phyloP scores from a whole-genome alignment of 2,329 filamentous ascomycete genomes.

The Verticillium albo-atrum region DNA sequence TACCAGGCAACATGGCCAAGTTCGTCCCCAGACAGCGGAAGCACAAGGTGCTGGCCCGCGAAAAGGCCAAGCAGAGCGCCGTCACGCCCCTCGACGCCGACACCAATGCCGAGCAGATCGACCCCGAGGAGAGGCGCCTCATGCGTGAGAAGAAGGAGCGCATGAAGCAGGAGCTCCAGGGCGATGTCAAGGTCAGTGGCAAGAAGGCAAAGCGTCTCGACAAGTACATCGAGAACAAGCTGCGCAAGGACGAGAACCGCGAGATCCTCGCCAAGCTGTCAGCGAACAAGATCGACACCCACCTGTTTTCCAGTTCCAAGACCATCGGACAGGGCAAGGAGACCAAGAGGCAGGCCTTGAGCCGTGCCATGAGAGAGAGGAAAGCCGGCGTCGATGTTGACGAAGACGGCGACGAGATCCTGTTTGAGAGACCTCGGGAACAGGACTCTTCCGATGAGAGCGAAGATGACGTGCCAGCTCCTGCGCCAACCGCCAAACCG shows the following conservation, averaged over 20 bases:
- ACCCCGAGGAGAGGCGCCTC: constrained; percentile 41
- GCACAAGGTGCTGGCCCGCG: constrained; percentile 63
- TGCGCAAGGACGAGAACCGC: constrained; percentile 89
- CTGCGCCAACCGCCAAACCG: constrained; percentile 1
- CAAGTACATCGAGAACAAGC: constrained; percentile 79
- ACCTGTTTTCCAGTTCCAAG: constrained; percentile 71
- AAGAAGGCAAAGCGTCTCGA: constrained; percentile 65
- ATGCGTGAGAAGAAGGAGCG: constrained; percentile 50
- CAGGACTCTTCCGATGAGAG: constrained; percentile 25
- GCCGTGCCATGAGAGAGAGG: constrained; percentile 59
- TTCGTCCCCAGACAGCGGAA: constrained; percentile 64
- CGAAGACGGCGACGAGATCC: constrained; percentile 47
- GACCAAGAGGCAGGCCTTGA: constrained; percentile 65
- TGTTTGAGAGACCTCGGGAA: constrained; percentile 39
- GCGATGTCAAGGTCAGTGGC: constrained; percentile 53
- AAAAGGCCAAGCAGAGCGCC: constrained; percentile 42
- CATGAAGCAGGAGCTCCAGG: constrained; percentile 48
- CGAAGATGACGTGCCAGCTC: constrained; percentile 9
- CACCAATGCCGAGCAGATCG: constrained; percentile 50
- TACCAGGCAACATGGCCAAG: constrained; percentile 37
- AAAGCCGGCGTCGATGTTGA: constrained; percentile 56
- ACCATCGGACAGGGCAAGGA: constrained; percentile 69
- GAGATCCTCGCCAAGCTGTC: constrained; percentile 81
- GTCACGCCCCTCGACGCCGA: constrained; percentile 37
- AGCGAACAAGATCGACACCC: constrained; percentile 75